phyloP scores from a whole-genome alignment of 169 alveolate species.

The Blepharisma undulans region DNA sequence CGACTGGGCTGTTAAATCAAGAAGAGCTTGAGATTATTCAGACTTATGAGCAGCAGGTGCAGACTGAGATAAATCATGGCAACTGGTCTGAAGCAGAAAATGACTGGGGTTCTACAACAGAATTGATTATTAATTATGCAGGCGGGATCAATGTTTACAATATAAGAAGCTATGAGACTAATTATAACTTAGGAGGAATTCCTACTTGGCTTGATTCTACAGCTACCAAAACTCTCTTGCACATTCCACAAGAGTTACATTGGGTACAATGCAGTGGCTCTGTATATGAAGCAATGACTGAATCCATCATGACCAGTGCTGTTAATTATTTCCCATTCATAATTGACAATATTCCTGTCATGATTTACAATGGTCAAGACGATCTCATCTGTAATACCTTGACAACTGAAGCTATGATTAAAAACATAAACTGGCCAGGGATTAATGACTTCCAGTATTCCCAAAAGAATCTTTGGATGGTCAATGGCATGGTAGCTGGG shows the following conservation, averaged over 20 bases:
- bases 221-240: not conserved
- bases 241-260: not conserved
- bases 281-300: not conserved
- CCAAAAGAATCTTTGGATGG: constrained; percentile 46
- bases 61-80: not conserved
- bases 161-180: not conserved
- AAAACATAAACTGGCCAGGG: constrained; percentile 45
- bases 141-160: constrained; percentile 42
- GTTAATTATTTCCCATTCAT: not conserved
- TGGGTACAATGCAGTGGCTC: constrained; percentile 6
- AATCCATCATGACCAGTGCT: not conserved
- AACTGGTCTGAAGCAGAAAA: constrained; percentile 1
- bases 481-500: constrained; percentile 65
- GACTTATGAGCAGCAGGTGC: not conserved
- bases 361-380: constrained; percentile 30
- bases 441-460: constrained; percentile 34
- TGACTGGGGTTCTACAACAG: not conserved
- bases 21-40: not conserved
- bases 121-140: not conserved
- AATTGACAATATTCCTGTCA: not conserved
- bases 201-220: not conserved
- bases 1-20: not conserved
- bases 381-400: constrained; percentile 24
- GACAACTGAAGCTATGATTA: not conserved
- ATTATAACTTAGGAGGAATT: not conserved